Evolutionary conservation across 768 basidiomycete genomes (phyloP).

Genomic region (Hemileccinum impolitum): DNA sequence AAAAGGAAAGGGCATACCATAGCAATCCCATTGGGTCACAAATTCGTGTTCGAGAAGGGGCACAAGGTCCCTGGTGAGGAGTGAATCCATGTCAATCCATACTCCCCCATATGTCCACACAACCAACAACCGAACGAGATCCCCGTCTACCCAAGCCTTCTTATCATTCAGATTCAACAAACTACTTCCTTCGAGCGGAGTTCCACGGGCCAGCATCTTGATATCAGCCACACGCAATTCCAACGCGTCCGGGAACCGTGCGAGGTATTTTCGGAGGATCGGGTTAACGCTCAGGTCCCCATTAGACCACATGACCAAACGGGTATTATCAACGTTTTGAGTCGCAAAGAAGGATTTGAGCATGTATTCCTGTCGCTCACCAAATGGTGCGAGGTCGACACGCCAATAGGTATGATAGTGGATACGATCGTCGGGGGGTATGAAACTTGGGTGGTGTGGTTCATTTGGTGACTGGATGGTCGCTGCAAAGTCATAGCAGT

Average conservation of each 20-base stretch:
- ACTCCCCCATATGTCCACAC: conserved; percentile 90
- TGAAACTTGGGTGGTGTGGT: conserved; percentile 4
- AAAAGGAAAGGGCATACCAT: conserved; percentile 52
- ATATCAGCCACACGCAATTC: conserved; percentile 70
- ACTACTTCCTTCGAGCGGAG: conserved; percentile 65
- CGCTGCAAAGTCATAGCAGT: conserved; percentile 91
- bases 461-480: conserved; percentile 52
- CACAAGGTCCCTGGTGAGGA: conserved; percentile 82
- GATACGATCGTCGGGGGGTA: conserved; percentile 42
- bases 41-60: conserved; percentile 93
- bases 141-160: conserved; percentile 94
- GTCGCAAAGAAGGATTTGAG: conserved; percentile 94
- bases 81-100: conserved; percentile 97
- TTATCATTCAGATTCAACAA: conserved; percentile 62
- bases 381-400: conserved; percentile 79
- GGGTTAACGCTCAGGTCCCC: conserved; percentile 59
- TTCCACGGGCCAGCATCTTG: conserved; percentile 62
- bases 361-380: conserved; percentile 82
- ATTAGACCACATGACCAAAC: conserved; percentile 90
- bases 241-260: conserved; percentile 67
- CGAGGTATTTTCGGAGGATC: conserved; percentile 58
- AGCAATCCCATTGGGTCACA: conserved; percentile 99
- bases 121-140: conserved; percentile 82
- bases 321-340: conserved; percentile 61
- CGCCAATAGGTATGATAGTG: conserved; percentile 95